Conservation (phyloP, 2,329 filamentous ascomycete genomes). For the Ophiostoma angusticollis region DNA sequence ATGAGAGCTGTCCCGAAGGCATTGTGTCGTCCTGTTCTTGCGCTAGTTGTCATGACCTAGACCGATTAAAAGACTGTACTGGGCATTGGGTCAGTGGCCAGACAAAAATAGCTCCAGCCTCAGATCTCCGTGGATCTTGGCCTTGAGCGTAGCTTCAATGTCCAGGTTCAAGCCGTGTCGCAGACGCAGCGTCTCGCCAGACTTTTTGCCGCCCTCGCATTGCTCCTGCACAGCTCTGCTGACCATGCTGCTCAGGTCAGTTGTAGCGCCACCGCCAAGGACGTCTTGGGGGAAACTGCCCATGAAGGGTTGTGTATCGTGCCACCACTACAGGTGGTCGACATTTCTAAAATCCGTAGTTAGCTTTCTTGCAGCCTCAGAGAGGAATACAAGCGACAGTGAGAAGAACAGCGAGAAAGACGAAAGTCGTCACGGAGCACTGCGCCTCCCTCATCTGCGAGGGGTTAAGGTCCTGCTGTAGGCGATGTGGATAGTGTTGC, state of each 20-base stretch:
- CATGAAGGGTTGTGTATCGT: constrained; percentile 25
- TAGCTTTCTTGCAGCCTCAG: no score
- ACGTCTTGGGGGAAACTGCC: constrained; percentile 24
- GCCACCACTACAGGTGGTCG: constrained; percentile 26
- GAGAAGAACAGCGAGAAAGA: no score
- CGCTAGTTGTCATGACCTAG: no score
- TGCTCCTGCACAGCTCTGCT: constrained; percentile 23
- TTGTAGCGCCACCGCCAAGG: constrained; percentile 27
- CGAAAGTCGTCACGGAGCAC: no score
- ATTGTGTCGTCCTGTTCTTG: no score
- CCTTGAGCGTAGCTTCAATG: constrained; percentile 74
- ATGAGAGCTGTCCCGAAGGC: no score
- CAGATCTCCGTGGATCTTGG: constrained; percentile 72
- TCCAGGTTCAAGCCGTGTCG: constrained; percentile 65
- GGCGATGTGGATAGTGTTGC: constrained; percentile 18
- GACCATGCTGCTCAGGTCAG: constrained; percentile 28
- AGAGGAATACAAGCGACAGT: no score
- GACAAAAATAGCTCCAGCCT: constrained; percentile 61
- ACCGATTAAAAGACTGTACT: no score
- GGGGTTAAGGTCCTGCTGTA: constrained; percentile 18
- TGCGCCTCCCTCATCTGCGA: no score
- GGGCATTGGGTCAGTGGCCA: no score
- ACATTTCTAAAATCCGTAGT: no score
- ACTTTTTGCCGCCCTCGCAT: constrained; percentile 26
- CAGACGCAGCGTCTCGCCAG: constrained; percentile 55